phyloP scores from a whole-genome alignment of 2,329 filamentous ascomycete species.

The Tricladium varicosporioides region DNA sequence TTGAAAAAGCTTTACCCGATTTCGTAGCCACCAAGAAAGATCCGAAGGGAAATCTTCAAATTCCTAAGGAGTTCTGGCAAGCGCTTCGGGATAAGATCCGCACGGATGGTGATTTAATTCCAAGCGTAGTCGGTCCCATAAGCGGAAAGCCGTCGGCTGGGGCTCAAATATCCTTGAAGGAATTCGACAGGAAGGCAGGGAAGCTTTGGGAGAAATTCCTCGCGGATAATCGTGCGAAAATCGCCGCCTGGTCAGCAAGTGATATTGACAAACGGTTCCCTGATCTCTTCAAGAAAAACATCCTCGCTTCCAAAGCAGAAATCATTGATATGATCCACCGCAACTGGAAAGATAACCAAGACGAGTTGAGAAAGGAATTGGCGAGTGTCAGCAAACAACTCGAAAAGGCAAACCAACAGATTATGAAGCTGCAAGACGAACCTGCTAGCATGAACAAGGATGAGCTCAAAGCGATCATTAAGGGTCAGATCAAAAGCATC shows the following conservation, averaged over 20 bases:
- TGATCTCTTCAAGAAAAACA: conserved; percentile 19
- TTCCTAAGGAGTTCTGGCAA: conserved; percentile 63
- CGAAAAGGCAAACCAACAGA: conserved; percentile 12
- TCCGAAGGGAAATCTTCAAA: conserved; percentile 49
- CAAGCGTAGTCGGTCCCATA: neutral
- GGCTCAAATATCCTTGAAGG: conserved; percentile 2
- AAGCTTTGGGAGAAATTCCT: conserved; percentile 18
- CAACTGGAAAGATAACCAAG: conserved; percentile 53
- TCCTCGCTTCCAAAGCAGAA: conserved; percentile 20
- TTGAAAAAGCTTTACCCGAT: conserved; percentile 53
- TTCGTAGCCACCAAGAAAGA: conserved; percentile 54
- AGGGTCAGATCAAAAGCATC: conserved; percentile 16
- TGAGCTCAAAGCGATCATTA: conserved; percentile 21
- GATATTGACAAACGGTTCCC: conserved; percentile 24
- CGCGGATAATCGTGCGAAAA: conserved; percentile 15
- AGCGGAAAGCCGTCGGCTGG: conserved; percentile 21
- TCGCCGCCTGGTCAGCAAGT: conserved; percentile 7
- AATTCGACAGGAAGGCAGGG: conserved; percentile 11
- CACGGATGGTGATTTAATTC: conserved; percentile 30
- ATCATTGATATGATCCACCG: conserved; percentile 95
- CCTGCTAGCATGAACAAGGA: conserved; percentile 7
- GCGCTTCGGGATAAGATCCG: conserved; percentile 58
- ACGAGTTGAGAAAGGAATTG: conserved; percentile 19
- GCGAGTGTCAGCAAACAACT: conserved; percentile 16
- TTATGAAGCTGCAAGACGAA: conserved; percentile 17